phyloP scores from a whole-genome alignment of 768 basidiomycete species.

The Lactifluus echinatus region DNA sequence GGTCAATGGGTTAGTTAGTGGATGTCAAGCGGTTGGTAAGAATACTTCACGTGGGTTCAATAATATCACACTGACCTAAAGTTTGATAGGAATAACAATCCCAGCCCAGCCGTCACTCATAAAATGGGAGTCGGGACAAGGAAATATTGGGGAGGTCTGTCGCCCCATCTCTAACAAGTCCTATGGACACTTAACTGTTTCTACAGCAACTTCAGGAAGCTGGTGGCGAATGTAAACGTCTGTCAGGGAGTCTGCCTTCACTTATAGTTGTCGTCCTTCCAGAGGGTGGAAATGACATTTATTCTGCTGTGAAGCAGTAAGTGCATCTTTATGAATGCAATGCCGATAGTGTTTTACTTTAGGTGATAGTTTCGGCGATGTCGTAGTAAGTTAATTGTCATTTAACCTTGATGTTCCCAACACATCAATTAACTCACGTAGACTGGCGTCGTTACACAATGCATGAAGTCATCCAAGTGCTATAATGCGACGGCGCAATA shows the following conservation, averaged over 20 bases:
- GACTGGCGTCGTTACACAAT: conserved; percentile 74
- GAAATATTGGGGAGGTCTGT: conserved; percentile 31
- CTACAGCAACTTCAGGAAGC: conserved; percentile 40
- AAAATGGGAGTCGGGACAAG: conserved; percentile 51
- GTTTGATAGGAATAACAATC: conserved; percentile 48
- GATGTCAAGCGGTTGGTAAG: conserved; percentile 53
- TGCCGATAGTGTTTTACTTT: not conserved
- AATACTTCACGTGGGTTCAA: conserved; percentile 8
- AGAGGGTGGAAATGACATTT: conserved; percentile 67
- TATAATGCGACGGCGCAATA: conserved; percentile 64
- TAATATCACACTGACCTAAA: not conserved
- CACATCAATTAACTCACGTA: conserved; percentile 23
- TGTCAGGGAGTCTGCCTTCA: conserved; percentile 37
- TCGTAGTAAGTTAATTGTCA: conserved; percentile 38
- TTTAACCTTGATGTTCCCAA: not conserved
- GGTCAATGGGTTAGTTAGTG: conserved; percentile 40
- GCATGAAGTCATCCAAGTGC: conserved; percentile 63
- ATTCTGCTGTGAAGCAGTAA: conserved; percentile 71
- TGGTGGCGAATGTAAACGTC: conserved; percentile 39
- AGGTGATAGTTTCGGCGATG: conserved; percentile 59
- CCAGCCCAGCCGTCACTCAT: conserved; percentile 36
- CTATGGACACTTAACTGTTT: not conserved
- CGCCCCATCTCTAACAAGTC: not conserved
- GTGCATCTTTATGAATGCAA: conserved; percentile 22
- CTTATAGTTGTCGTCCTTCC: conserved; percentile 65